These are phyloP conservation scores for Acanthamoeba castellanii DNA, from an alignment of 208 protist species.

Conservation along the genomic window DNA sequence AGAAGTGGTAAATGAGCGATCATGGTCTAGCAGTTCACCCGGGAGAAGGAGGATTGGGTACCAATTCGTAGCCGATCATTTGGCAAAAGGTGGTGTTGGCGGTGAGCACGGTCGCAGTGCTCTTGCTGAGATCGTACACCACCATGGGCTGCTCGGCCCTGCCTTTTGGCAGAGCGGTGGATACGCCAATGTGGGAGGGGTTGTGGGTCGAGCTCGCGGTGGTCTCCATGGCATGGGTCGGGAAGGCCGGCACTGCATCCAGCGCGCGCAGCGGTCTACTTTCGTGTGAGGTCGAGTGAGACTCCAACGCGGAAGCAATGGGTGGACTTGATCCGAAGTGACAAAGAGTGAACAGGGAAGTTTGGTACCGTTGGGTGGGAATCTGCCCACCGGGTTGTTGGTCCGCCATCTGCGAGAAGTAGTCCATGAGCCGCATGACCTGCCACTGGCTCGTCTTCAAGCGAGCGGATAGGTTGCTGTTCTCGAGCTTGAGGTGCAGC, in stretches of 20 bases:
- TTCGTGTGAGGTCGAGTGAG: not conserved
- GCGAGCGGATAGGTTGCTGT: conserved; percentile 58
- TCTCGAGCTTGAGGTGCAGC: conserved; percentile 75
- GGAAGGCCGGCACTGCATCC: not conserved
- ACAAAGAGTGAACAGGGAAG: not conserved
- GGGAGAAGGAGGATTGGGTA: not conserved
- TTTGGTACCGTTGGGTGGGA: conserved; percentile 6
- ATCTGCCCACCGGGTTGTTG: not conserved
- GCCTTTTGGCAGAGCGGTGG: not conserved
- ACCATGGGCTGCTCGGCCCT: conserved; percentile 70
- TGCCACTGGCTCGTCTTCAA: conserved; percentile 74
- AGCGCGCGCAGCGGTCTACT: conserved; percentile 43
- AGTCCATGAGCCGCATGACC: conserved; percentile 72
- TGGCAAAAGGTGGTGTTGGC: conserved; percentile 75
- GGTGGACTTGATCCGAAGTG: no score
- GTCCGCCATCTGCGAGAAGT: conserved; percentile 56
- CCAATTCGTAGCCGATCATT: conserved; percentile 74
- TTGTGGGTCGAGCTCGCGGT: not conserved
- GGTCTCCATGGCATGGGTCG: not conserved
- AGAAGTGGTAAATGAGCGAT: not conserved
- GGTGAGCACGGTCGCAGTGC: conserved; percentile 58
- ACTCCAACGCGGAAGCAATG: not conserved
- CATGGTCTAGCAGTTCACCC: no score
- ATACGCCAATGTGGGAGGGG: not conserved
- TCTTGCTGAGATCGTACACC: conserved; percentile 72